Evolutionary conservation across 1,139 yeast species (phyloP), one percentile per base, ranked within the genome.

Genomic region (Suhomyces guaymorum): DNA sequence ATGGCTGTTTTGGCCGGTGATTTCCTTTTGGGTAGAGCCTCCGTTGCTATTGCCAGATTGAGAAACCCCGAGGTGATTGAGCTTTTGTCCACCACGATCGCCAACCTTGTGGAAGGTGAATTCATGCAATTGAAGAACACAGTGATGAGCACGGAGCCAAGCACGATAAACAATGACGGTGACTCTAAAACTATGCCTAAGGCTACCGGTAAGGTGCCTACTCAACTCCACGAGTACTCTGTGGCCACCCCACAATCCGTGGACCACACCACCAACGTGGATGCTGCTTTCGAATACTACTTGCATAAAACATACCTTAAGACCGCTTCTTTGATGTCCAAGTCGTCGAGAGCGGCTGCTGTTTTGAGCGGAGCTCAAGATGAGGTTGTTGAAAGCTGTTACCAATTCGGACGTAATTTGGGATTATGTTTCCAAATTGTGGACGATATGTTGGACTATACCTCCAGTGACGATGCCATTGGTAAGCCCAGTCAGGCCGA

Each of bases 1-100:
- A 90, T 92, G 97, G 95, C 98, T 5, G 90, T 92, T 30, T 70
- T 92, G 40, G 97, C 97, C 0, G 99, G 98, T 19, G 98, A 92
- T 62, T 92, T 92, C 61, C 63, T 92, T 40, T 75, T 92, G 37
- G 98, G 97, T 9, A 74, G 98, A 50, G 98, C 98, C 0, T 90
- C 97, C 1, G 97, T 92, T 14, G 92, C 97, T 2, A 82, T 92
- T 49, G 95, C 97, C 7, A 71, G 98, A 44, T 67, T 94, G 34
- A 73, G 97, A 56, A 90, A 92, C 57, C 94, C 96, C n/a, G 97
- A 92, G 65, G 98, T 92, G 32, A 90, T 89, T 44, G 98, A 92
- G 63, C 73, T 94, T 42, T 77, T 94, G 63, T 88, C 97, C 4
- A 92, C 97, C 6, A 85, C 97, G 25, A 92, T 92, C 57, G 98